Conservation (phyloP, 1,284 basidiomycete genomes). For the Ganoderma lucidum region DNA sequence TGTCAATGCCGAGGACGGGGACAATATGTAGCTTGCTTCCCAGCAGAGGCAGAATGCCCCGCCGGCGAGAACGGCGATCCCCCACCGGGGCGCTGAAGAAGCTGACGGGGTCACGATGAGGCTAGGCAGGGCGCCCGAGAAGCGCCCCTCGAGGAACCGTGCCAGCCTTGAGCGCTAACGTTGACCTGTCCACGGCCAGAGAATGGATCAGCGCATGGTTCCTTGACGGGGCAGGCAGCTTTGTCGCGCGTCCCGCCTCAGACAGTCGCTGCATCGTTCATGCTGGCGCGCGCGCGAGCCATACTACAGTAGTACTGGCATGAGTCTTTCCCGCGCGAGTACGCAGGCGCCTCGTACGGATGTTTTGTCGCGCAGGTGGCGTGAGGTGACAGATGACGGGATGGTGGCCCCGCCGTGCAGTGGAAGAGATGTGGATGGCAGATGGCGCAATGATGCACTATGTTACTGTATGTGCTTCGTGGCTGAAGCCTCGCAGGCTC, state of each 20-base stretch:
- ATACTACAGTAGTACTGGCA: background rate
- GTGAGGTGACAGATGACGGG: background rate
- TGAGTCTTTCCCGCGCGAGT: background rate
- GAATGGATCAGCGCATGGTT: conserved; percentile 12
- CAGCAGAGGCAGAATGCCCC: background rate
- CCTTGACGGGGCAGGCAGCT: background rate
- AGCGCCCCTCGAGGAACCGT: conserved; percentile 4
- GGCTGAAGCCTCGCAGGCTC: background rate
- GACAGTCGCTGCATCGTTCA: conserved; percentile 8
- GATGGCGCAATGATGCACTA: background rate
- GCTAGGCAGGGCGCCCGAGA: background rate
- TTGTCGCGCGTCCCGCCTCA: conserved; percentile 17
- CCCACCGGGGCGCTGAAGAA: conserved; percentile 17
- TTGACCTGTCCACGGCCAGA: background rate
- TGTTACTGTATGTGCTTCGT: background rate
- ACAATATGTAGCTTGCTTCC: background rate
- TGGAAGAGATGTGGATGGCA: background rate
- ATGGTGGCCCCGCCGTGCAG: background rate
- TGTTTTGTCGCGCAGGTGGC: background rate
- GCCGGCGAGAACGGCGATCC: conserved; percentile 16
- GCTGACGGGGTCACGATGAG: background rate
- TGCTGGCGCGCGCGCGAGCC: conserved; percentile 7
- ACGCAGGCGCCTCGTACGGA: background rate
- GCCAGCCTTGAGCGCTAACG: background rate
- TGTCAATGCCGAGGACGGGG: background rate